phyloP scores from a whole-genome alignment of 228 moss, liverwort and hornwort genomes.

The Sphagnum fallax region DNA sequence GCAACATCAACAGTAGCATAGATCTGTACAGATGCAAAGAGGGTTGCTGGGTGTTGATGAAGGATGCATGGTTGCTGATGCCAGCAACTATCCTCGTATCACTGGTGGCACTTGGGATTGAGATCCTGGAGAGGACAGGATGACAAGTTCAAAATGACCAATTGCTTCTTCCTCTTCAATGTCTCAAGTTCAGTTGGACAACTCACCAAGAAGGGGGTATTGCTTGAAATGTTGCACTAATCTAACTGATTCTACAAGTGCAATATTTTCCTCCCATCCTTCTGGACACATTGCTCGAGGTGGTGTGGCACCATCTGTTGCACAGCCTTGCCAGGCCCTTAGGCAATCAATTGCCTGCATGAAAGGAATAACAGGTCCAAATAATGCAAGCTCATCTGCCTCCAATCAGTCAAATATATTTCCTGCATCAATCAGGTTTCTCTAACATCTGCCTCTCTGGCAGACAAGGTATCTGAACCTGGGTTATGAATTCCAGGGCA shows the following conservation, averaged over 20 bases:
- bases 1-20: conserved; percentile 9
- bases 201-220: conserved; percentile 35
- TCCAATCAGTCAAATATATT: conserved; percentile 9
- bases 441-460: conserved; percentile 10
- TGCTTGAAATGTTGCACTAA: conserved; percentile 23
- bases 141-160: conserved; percentile 27
- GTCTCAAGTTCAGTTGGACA: conserved; percentile 15
- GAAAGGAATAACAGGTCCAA: conserved; percentile 12
- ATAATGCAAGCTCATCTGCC: conserved; percentile 1
- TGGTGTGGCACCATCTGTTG: conserved; percentile 6
- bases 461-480: conserved; percentile 25
- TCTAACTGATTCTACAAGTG: conserved; percentile 20
- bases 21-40: conserved; percentile 15
- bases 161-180: conserved; percentile 5
- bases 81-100: conserved; percentile 20
- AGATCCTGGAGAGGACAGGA: conserved; percentile 34
- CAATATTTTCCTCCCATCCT: conserved; percentile 19
- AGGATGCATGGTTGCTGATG: conserved; percentile 4
- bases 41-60: conserved; percentile 20
- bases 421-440: conserved; percentile 19
- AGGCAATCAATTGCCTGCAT: conserved; percentile 11
- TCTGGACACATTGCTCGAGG: conserved; percentile 10
- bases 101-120: conserved; percentile 31
- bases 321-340: conserved; percentile 7
- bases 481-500: conserved; percentile 14